Percentiles rank a stretch among this genome's conserved stretches.
phyloP scores from a whole-genome alignment of 176 grass and related monocot genomes.

The Dactylis glomerata region DNA sequence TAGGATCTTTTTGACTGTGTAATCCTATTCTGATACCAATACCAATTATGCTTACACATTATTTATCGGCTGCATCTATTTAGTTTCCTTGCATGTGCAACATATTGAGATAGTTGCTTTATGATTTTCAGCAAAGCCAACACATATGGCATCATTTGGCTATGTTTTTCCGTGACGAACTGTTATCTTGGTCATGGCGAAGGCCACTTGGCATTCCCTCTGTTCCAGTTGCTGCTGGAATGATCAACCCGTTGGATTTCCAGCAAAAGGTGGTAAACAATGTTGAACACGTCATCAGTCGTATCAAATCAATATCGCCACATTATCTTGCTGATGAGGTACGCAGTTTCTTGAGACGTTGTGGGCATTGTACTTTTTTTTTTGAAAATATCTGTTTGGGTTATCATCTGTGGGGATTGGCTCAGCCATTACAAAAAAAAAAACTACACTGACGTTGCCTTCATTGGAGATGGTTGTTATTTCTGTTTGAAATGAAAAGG shows the following conservation, averaged over 20 bases:
- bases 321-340: constrained; percentile 94
- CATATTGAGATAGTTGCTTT: constrained; percentile 16
- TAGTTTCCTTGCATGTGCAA: constrained; percentile 21
- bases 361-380: neutral
- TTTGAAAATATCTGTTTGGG: neutral
- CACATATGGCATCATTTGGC: constrained; percentile 99
- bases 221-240: constrained; percentile 58
- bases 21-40: neutral
- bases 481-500: neutral
- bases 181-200: constrained; percentile 98
- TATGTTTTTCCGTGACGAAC: constrained; percentile 98
- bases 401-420: neutral
- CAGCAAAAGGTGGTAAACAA: constrained; percentile 93
- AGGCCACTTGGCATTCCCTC: constrained; percentile 88
- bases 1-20: neutral
- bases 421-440: too few species aligned
- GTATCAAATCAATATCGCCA: constrained; percentile 83
- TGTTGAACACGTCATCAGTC: constrained; percentile 77
- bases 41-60: neutral
- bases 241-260: constrained; percentile 78
- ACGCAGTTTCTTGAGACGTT: constrained; percentile 2
- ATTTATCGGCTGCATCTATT: neutral
- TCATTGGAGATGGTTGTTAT: neutral
- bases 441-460: too few species aligned
- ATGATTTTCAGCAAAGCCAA: constrained; percentile 78